Base-by-base conservation (phyloP, 257 asterid genomes). In the Solanum lycopersicoides region DNA sequence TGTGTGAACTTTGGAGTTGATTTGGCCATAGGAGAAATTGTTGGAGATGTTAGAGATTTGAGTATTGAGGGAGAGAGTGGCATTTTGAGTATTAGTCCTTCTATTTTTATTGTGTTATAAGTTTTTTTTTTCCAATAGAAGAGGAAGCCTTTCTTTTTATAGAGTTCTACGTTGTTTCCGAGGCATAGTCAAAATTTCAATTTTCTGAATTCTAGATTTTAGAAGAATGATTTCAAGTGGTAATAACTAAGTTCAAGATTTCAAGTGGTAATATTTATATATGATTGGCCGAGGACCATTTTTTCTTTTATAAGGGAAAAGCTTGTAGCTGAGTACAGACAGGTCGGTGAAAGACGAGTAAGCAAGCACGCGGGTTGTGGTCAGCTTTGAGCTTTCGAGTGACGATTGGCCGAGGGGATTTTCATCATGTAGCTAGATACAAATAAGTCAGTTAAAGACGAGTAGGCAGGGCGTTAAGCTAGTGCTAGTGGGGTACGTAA, bases 91-190 rank as follows among this genome's bases (percentile, higher is more conserved):
- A 14, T 15, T 13, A 34, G 28, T 7, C 47, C 35, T 73, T 73
- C 47, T 73, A 35, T 35, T 35, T 73, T 35, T 35, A 7, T 73
- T 16, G 14, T 16, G 28, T 35, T 69, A 69, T 9, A 50, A 45
- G 16, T 16, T 3, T 34, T 18, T 13, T 44, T 35, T 30, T 10
- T 20, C 18, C 45, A 5, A 73, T 20, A 20, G 30, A 73, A 73
- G 47, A 35, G 30, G 16, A 12, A 21, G 0, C 25, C 77, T 34
- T 32, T 15, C n/a, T 7, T 4, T 71, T 73, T 73, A 73, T 73
- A 35, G 80, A 73, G 10, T 1, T 73, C 9, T 73, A 4, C 7
- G 0, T 47, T 3, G 20, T 0, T 47, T 47, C 0, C 0, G 3
- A 47, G 56, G 56, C 18, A 18, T 18, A 47, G 7, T 47, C 20